These are phyloP conservation scores for Pluteus cervinus DNA, from an alignment of 768 basidiomycete genomes.

Conservation along the genomic window DNA sequence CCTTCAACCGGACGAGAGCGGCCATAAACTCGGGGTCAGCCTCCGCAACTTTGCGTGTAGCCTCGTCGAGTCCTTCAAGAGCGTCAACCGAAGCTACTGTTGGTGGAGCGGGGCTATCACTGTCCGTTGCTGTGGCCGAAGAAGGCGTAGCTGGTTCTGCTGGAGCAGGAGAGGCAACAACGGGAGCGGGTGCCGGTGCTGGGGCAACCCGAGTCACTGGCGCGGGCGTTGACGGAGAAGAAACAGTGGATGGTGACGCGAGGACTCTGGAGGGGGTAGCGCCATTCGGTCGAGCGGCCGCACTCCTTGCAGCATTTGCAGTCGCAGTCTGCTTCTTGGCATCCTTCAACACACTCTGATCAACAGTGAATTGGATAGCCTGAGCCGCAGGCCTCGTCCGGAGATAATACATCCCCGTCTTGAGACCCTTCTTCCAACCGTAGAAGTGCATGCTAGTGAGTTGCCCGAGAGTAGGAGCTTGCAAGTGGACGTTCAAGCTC, in stretches of 20 bases:
- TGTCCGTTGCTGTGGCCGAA: constrained; percentile 20
- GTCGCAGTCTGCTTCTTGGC: constrained; percentile 34
- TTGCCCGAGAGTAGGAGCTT: constrained; percentile 85
- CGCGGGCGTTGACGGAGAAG: constrained; percentile 8
- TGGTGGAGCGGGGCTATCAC: constrained; percentile 20
- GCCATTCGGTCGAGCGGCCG: constrained; percentile 12
- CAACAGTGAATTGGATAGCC: constrained; percentile 97
- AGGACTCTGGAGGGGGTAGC: constrained; percentile 12
- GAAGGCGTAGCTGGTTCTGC: constrained; percentile 15
- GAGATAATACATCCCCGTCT: constrained; percentile 99
- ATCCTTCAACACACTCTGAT: constrained; percentile 68
- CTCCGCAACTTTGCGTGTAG: constrained; percentile 47
- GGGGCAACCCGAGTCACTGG: constrained; percentile 2
- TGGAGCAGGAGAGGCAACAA: no score
- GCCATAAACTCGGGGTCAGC: constrained; percentile 72
- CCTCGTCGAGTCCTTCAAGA: constrained; percentile 47
- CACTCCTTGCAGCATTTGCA: not conserved
- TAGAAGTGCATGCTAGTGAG: constrained; percentile 97
- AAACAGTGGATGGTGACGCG: constrained; percentile 4
- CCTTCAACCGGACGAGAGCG: constrained; percentile 62
- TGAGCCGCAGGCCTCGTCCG: constrained; percentile 91
- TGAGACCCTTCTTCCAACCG: constrained; percentile 99
- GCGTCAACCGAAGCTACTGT: no score
- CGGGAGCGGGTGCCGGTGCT: no score
- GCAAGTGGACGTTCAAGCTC: constrained; percentile 89